A percentile compares a stretch with the other conserved stretches of the same genome.
Evolutionary conservation across 495 filamentous ascomycete species (phyloP).

Genomic region (Penicillium psychrofluorescens): DNA sequence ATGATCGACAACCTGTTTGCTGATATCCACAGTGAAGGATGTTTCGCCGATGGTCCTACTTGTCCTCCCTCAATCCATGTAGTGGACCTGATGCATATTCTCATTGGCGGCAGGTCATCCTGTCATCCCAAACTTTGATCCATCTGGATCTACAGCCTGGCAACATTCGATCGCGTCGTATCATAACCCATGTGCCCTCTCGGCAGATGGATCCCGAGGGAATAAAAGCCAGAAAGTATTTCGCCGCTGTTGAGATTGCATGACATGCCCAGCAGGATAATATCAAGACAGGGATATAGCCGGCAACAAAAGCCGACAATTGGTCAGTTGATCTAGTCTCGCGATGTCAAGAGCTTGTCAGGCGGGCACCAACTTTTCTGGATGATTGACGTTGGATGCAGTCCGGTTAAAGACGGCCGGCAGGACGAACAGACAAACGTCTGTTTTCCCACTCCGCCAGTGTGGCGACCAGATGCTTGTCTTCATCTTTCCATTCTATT

Average conservation of each 20-base stretch:
- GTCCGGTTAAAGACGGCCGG: slow-evolving; percentile 2
- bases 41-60: neutral
- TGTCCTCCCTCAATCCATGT: neutral
- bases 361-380: slow-evolving; percentile 8
- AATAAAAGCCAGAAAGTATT: slow-evolving; percentile 1
- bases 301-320: neutral
- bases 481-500: neutral
- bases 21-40: slow-evolving; percentile 6
- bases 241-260: neutral
- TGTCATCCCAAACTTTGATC: slow-evolving; percentile 11
- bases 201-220: slow-evolving; percentile 1
- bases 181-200: slow-evolving; percentile 1
- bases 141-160: slow-evolving; percentile 6
- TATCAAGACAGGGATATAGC: slow-evolving; percentile 1
- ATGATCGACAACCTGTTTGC: slow-evolving; percentile 7
- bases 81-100: neutral
- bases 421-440: neutral
- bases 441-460: neutral
- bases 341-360: slow-evolving; percentile 1
- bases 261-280: slow-evolving; percentile 2
- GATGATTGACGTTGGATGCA: slow-evolving; percentile 7
- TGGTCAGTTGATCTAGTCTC: slow-evolving; percentile 1
- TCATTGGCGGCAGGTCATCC: slow-evolving; percentile 4
- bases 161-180: slow-evolving; percentile 4
- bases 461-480: neutral